These are phyloP conservation scores for Xanthoconium separans DNA, from an alignment of 1,284 basidiomycete species.

Conservation along the genomic window DNA sequence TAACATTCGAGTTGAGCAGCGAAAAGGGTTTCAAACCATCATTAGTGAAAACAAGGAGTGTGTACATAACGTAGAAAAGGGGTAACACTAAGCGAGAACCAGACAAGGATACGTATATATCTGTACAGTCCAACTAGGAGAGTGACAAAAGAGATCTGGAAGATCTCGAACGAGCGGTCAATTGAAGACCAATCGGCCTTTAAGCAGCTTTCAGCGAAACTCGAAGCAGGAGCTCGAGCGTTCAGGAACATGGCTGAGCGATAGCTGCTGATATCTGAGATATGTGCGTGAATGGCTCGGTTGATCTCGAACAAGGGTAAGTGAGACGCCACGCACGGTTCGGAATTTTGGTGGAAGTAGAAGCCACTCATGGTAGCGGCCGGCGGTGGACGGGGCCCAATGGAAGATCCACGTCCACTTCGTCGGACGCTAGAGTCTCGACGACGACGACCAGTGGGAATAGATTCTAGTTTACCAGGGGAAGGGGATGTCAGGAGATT, in stretches of 20 bases:
- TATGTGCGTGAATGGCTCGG: constrained; percentile 12
- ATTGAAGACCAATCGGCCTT: neutral
- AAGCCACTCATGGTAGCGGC: constrained; percentile 83
- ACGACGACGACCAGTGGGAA: constrained; percentile 38
- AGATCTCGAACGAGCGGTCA: constrained; percentile 5
- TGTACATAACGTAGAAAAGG: constrained; percentile 15
- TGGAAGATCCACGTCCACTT: constrained; percentile 38
- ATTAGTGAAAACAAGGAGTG: constrained; percentile 11
- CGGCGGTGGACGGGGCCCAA: constrained; percentile 41
- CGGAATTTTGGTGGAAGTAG: constrained; percentile 91
- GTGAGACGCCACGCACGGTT: constrained; percentile 61
- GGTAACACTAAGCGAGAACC: constrained; percentile 20
- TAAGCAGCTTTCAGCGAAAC: constrained; percentile 49
- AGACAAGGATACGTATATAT: constrained; percentile 10
- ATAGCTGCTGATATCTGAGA: constrained; percentile 64
- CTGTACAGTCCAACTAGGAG: constrained; percentile 11
- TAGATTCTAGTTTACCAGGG: constrained; percentile 35
- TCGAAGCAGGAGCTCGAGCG: constrained; percentile 60
- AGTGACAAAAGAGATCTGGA: neutral
- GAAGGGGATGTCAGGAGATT: constrained; percentile 24
- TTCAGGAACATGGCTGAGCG: constrained; percentile 58
- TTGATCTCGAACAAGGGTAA: constrained; percentile 8
- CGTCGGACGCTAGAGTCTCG: constrained; percentile 47
- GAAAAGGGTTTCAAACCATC: neutral
- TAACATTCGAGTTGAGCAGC: too few species aligned